Evolutionary conservation across 164 flowering plant species (phyloP), one percentile per base, ranked within the genome.

Genomic region (Aristolochia californica): DNA sequence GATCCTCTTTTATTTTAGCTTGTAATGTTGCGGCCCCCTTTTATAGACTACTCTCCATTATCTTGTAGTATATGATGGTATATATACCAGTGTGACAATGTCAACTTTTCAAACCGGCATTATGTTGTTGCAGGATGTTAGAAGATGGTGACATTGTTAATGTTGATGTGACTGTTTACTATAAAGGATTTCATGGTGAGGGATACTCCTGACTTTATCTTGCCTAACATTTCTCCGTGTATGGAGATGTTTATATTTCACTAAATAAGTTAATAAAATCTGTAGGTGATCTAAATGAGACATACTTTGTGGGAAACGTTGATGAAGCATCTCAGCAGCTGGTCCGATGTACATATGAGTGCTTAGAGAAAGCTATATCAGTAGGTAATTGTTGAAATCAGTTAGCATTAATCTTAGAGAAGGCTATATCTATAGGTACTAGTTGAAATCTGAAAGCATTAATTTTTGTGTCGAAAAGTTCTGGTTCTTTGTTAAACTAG

Each of bases 61-160:
- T 34, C 40, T 34, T 34, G 4, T n/a, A n/a, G n/a, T n/a, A n/a
- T n/a, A n/a, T n/a, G n/a, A n/a, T n/a, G n/a, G n/a, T n/a, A n/a
- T n/a, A n/a, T n/a, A n/a, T n/a, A n/a, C n/a, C n/a, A n/a, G n/a
- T n/a, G n/a, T n/a, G n/a, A n/a, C n/a, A 34, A 8, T 2, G 30
- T 2, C 30, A 34, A 34, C 10, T 34, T 34, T 34, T 34, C 40
- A 34, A n/a, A 34, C 40, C 10, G 40, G 40, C 40, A 28, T 34
- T 34, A 7, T 34, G 40, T 34, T 22, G 15, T 58, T 66, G 15
- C 82, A 93, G 99, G 81, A 85, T 77, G 71, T 63, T 93, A 63
- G 95, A 93, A 68, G 99, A 93, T 74, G 99, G 99, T 55, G 97
- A 93, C 71, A 93, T 89, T 55, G 84, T 93, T 27, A 93, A 93